Conservation (phyloP, 83 land plant genomes). For the Larix sibirica region DNA sequence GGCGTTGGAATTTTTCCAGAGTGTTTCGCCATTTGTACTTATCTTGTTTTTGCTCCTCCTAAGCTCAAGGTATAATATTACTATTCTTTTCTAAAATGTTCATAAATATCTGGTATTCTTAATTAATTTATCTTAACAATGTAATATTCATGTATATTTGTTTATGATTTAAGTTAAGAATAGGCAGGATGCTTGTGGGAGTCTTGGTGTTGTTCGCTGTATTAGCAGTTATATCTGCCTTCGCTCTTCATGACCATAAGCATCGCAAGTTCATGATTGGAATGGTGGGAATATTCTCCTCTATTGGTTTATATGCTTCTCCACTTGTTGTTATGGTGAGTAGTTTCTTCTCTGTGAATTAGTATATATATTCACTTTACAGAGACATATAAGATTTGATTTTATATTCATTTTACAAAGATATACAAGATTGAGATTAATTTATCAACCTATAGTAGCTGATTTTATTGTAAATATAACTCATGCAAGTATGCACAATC, state of each 20-base stretch:
- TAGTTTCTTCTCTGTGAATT: neutral
- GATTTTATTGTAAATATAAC: too few species aligned
- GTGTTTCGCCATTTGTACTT: slow-evolving; percentile 44
- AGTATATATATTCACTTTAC: too few species aligned
- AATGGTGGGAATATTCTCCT: slow-evolving; percentile 2
- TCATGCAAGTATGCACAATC: too few species aligned
- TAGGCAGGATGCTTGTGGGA: neutral
- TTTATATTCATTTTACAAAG: too few species aligned
- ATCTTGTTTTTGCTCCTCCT: slow-evolving; percentile 29
- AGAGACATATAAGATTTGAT: too few species aligned
- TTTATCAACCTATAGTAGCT: too few species aligned
- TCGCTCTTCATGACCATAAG: slow-evolving; percentile 6
- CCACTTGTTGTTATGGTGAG: slow-evolving; percentile 3
- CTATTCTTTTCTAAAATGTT: too few species aligned
- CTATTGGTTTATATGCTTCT: neutral
- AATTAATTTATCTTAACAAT: too few species aligned
- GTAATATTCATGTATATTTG: too few species aligned
- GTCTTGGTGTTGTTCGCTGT: neutral
- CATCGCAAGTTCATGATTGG: slow-evolving; percentile 3
- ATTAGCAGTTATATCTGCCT: neutral
- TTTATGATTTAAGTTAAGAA: neutral
- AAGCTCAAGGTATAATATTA: slow-evolving; percentile 24
- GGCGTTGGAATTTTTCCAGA: slow-evolving; percentile 9
- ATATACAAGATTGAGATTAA: too few species aligned
- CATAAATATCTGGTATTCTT: too few species aligned